Evolutionary conservation across 2,329 filamentous ascomycete species (phyloP).

Genomic region (Penicillium sp.): DNA sequence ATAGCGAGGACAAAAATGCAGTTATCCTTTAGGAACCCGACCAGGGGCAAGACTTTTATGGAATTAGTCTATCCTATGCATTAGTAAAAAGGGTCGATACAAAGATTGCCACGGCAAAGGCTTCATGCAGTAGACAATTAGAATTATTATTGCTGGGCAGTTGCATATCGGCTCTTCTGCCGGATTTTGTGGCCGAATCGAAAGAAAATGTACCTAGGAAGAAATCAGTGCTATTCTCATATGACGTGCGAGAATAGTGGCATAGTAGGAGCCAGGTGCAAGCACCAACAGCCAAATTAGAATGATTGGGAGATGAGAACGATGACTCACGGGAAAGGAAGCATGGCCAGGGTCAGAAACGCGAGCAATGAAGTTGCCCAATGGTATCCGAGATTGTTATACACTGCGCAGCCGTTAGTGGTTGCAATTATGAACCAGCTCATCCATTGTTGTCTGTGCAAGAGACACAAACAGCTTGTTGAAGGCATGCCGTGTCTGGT

Average conservation of each 20-base stretch:
- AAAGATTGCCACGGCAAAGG: too few species aligned
- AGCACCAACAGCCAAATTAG: conserved; percentile 3
- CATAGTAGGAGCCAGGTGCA: conserved; percentile 4
- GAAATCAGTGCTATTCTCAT: conserved; percentile 1
- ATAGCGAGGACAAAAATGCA: conserved; percentile 6
- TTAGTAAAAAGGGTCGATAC: too few species aligned
- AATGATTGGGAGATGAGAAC: conserved; percentile 2
- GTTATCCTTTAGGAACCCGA: conserved; percentile 3
- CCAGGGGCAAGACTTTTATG: conserved; percentile 1
- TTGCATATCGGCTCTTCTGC: conserved; percentile 38
- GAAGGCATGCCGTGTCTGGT: conserved; percentile 8
- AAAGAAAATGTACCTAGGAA: conserved; percentile 41
- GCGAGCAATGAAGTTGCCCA: conserved; percentile 44
- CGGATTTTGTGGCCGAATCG: conserved; percentile 40
- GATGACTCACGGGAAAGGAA: conserved; percentile 43
- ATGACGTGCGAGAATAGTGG: conserved; percentile 9
- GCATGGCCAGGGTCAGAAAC: conserved; percentile 42
- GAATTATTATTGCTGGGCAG: conserved; percentile 24
- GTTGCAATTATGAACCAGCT: conserved; percentile 1
- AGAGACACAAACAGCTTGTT: conserved; percentile 5
- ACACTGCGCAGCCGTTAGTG: conserved; percentile 37
- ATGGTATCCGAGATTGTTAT: conserved; percentile 42
- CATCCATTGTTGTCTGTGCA: too few species aligned
- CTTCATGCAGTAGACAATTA: too few species aligned
- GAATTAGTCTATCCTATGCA: not conserved